phyloP scores from a whole-genome alignment of 2,329 filamentous ascomycete species.

The Trichoderma sp. region DNA sequence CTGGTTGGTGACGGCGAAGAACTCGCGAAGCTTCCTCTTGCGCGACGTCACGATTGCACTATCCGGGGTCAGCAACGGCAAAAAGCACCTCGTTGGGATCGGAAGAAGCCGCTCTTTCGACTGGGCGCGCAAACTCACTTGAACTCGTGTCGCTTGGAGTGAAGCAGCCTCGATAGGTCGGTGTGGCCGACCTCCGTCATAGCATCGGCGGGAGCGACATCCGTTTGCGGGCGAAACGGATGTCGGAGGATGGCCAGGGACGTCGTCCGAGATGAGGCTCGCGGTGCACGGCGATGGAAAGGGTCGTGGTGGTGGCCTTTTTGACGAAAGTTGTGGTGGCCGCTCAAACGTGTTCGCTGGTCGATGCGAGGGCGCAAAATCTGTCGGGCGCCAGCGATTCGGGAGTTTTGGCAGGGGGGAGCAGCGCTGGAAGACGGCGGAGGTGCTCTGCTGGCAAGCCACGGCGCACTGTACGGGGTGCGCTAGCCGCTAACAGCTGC shows the following conservation, averaged over 20 bases:
- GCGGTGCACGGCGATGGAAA: constrained; percentile 39
- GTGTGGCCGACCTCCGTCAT: constrained; percentile 70
- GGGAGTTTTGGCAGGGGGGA: constrained; percentile 27
- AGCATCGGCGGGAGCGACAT: constrained; percentile 69
- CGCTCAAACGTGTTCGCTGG: constrained; percentile 37
- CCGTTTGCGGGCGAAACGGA: constrained; percentile 67
- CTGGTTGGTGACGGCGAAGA: constrained; percentile 78
- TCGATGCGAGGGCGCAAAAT: constrained; percentile 41
- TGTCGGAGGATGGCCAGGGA: constrained; percentile 40
- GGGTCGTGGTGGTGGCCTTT: constrained; percentile 34
- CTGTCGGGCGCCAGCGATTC: constrained; percentile 36
- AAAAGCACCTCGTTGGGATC: constrained; percentile 51
- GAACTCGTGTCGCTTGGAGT: constrained; percentile 64
- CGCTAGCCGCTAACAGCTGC: constrained; percentile 27
- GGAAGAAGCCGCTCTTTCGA: constrained; percentile 54
- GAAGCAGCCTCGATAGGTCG: constrained; percentile 68
- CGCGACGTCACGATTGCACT: constrained; percentile 78
- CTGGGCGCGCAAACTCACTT: constrained; percentile 54
- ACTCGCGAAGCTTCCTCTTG: constrained; percentile 87
- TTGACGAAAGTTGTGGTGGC: constrained; percentile 39
- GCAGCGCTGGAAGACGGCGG: constrained; percentile 24
- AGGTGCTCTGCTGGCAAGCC: constrained; percentile 7
- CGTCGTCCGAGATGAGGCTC: constrained; percentile 38
- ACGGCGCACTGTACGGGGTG: constrained; percentile 17
- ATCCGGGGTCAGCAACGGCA: constrained; percentile 48